phyloP scores from a whole-genome alignment of 441 rosid species.

The Viola pubescens region DNA sequence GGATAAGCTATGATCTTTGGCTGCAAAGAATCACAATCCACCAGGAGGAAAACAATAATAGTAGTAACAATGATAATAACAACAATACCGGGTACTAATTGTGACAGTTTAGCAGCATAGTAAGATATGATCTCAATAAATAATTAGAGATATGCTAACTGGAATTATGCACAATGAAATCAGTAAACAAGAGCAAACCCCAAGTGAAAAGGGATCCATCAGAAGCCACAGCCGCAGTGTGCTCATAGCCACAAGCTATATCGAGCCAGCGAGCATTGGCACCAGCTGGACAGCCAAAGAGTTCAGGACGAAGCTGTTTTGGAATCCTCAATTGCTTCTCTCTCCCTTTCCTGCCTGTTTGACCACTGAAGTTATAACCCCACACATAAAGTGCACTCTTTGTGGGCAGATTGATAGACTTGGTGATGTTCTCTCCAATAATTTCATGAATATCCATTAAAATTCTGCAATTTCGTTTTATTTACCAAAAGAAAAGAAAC shows the following conservation, averaged over 20 bases:
- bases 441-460: slow-evolving; percentile 62
- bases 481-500: not conserved
- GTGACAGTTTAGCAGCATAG: too few relatives aligned
- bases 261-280: slow-evolving; percentile 76
- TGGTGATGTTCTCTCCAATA: slow-evolving; percentile 53
- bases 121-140: not conserved
- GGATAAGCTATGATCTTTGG: too few relatives aligned
- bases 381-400: slow-evolving; percentile 96
- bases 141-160: not conserved
- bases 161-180: not conserved
- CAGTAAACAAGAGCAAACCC: slow-evolving; percentile 42
- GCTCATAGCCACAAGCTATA: slow-evolving; percentile 87
- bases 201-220: slow-evolving; percentile 97
- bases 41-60: too few relatives aligned
- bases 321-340: slow-evolving; percentile 76
- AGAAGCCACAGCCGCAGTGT: slow-evolving; percentile 89
- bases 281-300: slow-evolving; percentile 84
- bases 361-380: slow-evolving; percentile 93
- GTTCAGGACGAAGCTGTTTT: slow-evolving; percentile 85
- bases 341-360: slow-evolving; percentile 74
- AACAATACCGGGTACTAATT: too few relatives aligned
- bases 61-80: too few relatives aligned
- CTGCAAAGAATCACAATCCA: too few relatives aligned
- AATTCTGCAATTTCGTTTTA: not conserved
- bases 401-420: slow-evolving; percentile 38